Evolutionary conservation across 345 rosid genomes (phyloP), one percentile per base, ranked within the genome.

Genomic region (Hypericum perforatum): DNA sequence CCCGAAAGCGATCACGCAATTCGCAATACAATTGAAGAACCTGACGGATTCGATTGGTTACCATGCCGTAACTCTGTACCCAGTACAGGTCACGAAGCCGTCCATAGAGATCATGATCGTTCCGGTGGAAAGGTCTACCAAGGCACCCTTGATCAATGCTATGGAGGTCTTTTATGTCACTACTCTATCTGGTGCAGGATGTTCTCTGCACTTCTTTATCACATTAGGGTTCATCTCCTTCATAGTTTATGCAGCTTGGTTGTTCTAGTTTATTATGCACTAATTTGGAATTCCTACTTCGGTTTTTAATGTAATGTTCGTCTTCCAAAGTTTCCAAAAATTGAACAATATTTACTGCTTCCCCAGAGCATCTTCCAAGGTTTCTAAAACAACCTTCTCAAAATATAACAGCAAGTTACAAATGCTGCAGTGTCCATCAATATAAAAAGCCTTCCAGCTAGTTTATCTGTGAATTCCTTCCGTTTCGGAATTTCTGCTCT

Each of bases 391-490:
- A 48, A 15, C 11, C 37, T 7, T 37, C 7, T 9, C 50, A 52
- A 16, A 14, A 16, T n/a, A 47, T 46, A 45, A 32, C 52, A 54
- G 2, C 50, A 42, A 37, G 53, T 49, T 32, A 54, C 54, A 11
- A 55, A 44, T 40, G 52, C 16, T 45, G 63, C 45, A 9, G 61
- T 58, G 64, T 65, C 45, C 38, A 63, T 40, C 0, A 49, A 63
- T 7, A 57, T n/a, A 52, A 45, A 55, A 44, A 69, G 39, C 36
- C 63, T 53, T 38, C 57, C 57, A 42, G 74, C 55, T 10, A 72
- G 14, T 38, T 40, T 15, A 44, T 60, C 75, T 39, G 32, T 39
- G 44, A 48, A 41, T 40, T 57, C 38, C 0, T 7, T 45, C 41
- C 11, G 59, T 62, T n/a, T 48, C 59, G 12, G 0, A 58, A 52